Base-by-base conservation (phyloP, 768 basidiomycete genomes). In the Russula virescens region DNA sequence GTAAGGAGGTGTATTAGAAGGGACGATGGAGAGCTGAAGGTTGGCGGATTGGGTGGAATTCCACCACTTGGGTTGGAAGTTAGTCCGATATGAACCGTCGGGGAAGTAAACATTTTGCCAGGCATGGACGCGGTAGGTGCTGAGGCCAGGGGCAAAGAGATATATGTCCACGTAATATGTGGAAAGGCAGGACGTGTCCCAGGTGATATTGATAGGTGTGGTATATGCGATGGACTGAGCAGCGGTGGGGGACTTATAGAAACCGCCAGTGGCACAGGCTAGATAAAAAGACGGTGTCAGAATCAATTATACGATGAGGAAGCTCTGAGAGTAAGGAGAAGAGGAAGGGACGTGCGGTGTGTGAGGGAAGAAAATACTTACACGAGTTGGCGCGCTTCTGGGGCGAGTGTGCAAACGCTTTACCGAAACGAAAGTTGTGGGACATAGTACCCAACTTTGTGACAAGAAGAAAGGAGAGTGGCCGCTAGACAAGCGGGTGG, bases 51-150 rank as follows among this genome's bases (percentile, higher is more conserved):
- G 47, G 6, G 84, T 81, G 0, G 81, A 69, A 61, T 88, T 84
- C 87, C 88, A 92, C 88, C 89, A 91, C 21, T 79, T 75, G 1
- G 89, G 84, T 60, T 81, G 70, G 47, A 91, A 71, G 19, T 69
- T 71, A 2, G 82, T 75, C 47, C 77, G 71, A 70, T 83, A 85
- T 42, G 72, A 74, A 26, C 85, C 88, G 5, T 74, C 14, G 6
- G 75, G 66, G 68, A 75, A 82, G 52, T 77, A 73, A 57, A 91
- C 79, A 35, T 72, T 73, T 46, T 79, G 63, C 85, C 85, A 92
- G 45, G 78, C 73, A 60, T 89, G 82, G 50, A 89, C 73, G 51
- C 76, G 78, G 5, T 81, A 73, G 42, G 60, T 71, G 35, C 66
- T 58, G 2, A 76, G 69, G 34, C 73, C 69, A 0, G 86, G 83